Evolutionary conservation across 2,329 filamentous ascomycete species (phyloP).

Genomic region (Pseudogymnoascus destructans): DNA sequence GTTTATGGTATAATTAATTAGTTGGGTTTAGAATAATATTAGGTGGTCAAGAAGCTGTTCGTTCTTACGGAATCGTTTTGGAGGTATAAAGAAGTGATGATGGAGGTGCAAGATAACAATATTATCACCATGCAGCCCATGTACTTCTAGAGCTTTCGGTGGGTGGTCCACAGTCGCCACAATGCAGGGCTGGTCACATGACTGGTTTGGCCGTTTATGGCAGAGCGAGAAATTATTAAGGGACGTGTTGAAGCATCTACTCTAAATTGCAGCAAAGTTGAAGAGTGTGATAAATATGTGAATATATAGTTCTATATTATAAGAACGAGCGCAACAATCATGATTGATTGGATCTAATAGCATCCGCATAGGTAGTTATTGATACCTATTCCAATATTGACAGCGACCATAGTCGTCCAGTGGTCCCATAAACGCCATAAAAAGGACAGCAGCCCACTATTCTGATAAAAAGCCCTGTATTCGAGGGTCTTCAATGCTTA

Average conservation of each 20-base stretch:
- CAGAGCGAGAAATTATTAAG: neutral
- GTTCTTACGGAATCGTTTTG: neutral
- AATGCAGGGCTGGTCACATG: neutral
- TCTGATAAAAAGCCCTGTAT: neutral
- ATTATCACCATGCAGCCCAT: slow-evolving; percentile 1
- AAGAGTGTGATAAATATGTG: neutral
- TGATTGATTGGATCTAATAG: neutral
- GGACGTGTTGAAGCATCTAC: neutral
- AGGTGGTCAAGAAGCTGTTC: slow-evolving; percentile 5
- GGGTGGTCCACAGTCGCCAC: slow-evolving; percentile 3
- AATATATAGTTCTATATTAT: neutral
- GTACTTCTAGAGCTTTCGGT: slow-evolving; percentile 18
- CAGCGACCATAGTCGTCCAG: neutral
- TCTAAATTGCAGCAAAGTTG: neutral
- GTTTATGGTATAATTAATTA: slow-evolving; percentile 4
- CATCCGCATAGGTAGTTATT: neutral
- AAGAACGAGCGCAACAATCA: neutral
- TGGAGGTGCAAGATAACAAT: neutral
- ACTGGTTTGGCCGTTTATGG: neutral
- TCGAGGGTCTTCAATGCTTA: neutral
- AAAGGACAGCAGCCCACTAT: neutral
- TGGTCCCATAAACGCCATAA: neutral
- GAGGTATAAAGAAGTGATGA: slow-evolving; percentile 5
- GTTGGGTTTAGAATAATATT: neutral
- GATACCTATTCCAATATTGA: neutral